Conservation (phyloP, 176 grass and related monocot genomes). For the Rhipidocladum racemiflorum region DNA sequence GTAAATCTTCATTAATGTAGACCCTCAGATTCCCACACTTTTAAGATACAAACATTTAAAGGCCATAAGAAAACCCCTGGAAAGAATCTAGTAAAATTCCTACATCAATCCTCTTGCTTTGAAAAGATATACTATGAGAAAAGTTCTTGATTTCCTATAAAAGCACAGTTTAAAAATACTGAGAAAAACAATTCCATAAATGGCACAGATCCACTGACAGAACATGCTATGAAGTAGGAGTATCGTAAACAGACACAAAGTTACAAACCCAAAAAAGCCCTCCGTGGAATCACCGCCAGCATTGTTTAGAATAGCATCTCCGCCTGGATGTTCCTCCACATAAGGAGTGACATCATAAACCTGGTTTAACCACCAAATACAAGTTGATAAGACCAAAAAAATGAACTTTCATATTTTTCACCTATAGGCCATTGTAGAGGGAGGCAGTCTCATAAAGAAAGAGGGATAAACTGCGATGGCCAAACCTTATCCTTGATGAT, state of each 20-base stretch:
- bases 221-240: constrained; percentile 14
- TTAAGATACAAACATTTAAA: not conserved
- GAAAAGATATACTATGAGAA: not conserved
- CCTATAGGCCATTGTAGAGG: not conserved
- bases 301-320: constrained; percentile 86
- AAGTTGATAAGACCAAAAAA: constrained; percentile 7
- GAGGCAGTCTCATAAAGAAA: not conserved
- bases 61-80: not conserved
- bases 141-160: not conserved
- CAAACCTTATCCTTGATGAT: constrained; percentile 76
- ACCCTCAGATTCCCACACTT: not conserved
- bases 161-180: not conserved
- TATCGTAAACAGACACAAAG: not conserved
- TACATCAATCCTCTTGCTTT: not conserved
- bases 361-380: constrained; percentile 38
- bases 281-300: constrained; percentile 78
- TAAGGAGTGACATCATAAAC: constrained; percentile 90
- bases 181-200: not conserved
- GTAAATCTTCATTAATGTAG: not conserved
- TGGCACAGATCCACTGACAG: not conserved
- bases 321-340: constrained; percentile 91
- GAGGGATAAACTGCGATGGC: not conserved
- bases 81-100: not conserved
- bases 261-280: constrained; percentile 72
- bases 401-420: not conserved